These are phyloP conservation scores for Chrysanthemum lavandulifolium DNA, from an alignment of 129 eudicot genomes.

Conservation along the genomic window DNA sequence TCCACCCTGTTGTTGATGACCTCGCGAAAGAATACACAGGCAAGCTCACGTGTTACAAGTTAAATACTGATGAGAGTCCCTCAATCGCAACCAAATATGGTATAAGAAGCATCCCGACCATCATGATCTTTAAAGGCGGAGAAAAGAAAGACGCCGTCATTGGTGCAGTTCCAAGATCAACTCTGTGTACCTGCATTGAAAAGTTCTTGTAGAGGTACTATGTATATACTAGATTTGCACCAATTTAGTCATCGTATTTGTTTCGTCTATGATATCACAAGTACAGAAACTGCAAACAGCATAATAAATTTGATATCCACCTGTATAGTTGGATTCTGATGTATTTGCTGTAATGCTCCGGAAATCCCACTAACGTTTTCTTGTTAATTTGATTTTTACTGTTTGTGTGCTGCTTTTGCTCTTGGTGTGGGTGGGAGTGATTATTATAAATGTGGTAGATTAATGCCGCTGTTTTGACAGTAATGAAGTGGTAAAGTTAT, in stretches of 20 bases:
- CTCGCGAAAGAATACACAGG: slow-evolving; percentile 72
- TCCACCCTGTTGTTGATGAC: slow-evolving; percentile 81
- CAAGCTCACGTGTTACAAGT: slow-evolving; percentile 76
- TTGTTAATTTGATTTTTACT: slow-evolving; percentile 8
- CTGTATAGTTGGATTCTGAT: slow-evolving; percentile 54
- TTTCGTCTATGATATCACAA: slow-evolving; percentile 32
- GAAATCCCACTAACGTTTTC: slow-evolving; percentile 6
- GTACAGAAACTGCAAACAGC: slow-evolving; percentile 24
- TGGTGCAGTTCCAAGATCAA: slow-evolving; percentile 88
- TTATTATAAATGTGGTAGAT: not conserved
- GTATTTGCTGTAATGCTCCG: slow-evolving; percentile 16
- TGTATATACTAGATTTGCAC: slow-evolving; percentile 29
- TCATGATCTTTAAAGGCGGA: slow-evolving; percentile 75
- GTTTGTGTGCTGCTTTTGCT: not conserved
- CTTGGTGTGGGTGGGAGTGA: not conserved
- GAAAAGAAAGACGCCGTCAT: slow-evolving; percentile 94
- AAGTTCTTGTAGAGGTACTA: slow-evolving; percentile 61
- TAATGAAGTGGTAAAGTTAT: too few relatives aligned
- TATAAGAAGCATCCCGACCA: slow-evolving; percentile 92
- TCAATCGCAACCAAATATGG: slow-evolving; percentile 73
- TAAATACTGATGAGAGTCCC: slow-evolving; percentile 85
- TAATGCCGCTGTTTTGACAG: not conserved
- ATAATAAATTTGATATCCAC: slow-evolving; percentile 35
- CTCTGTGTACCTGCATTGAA: slow-evolving; percentile 64
- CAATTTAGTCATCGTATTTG: slow-evolving; percentile 20